A percentile compares a stretch with the other conserved stretches of the same genome.
These are phyloP conservation scores for Aaosphaeria pasadenensis DNA, from an alignment of 2,329 filamentous ascomycete genomes.

Conservation along the genomic window DNA sequence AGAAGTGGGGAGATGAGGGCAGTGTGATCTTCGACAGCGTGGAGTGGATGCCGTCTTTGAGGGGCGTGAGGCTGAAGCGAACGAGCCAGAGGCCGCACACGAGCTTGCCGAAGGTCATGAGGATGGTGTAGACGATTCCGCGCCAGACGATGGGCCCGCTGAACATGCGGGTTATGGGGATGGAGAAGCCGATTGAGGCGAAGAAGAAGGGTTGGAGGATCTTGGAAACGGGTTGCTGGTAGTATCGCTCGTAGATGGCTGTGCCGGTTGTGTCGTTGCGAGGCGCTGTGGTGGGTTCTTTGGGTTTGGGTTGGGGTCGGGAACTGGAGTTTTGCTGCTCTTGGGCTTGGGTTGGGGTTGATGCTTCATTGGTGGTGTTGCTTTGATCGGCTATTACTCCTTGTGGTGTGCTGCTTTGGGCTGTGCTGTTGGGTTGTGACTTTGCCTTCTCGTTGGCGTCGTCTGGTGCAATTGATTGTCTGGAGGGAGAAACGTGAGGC, in stretches of 20 bases:
- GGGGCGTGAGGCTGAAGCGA: slow-evolving; percentile 24
- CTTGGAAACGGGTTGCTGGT: slow-evolving; percentile 43
- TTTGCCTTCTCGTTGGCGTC: background rate
- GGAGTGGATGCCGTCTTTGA: slow-evolving; percentile 2
- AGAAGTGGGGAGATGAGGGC: slow-evolving; percentile 19
- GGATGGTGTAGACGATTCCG: slow-evolving; percentile 66
- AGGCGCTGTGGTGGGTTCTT: background rate
- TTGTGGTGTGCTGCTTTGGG: background rate
- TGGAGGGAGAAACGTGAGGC: slow-evolving; percentile 11
- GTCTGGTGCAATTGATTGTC: background rate
- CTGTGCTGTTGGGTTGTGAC: background rate
- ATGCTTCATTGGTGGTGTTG: background rate
- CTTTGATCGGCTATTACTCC: background rate
- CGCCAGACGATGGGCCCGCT: slow-evolving; percentile 63
- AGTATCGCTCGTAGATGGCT: slow-evolving; percentile 47
- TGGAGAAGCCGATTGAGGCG: slow-evolving; percentile 72
- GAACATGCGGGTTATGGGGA: slow-evolving; percentile 72
- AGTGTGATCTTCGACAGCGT: slow-evolving; percentile 13
- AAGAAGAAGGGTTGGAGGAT: slow-evolving; percentile 73
- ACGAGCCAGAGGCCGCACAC: slow-evolving; percentile 42
- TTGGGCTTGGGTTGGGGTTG: background rate
- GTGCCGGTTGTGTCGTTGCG: slow-evolving; percentile 13
- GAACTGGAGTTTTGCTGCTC: background rate
- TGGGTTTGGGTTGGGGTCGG: background rate
- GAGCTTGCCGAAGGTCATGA: slow-evolving; percentile 61